phyloP scores from a whole-genome alignment of 2,329 filamentous ascomycete genomes.

The Claviceps pazoutovae region DNA sequence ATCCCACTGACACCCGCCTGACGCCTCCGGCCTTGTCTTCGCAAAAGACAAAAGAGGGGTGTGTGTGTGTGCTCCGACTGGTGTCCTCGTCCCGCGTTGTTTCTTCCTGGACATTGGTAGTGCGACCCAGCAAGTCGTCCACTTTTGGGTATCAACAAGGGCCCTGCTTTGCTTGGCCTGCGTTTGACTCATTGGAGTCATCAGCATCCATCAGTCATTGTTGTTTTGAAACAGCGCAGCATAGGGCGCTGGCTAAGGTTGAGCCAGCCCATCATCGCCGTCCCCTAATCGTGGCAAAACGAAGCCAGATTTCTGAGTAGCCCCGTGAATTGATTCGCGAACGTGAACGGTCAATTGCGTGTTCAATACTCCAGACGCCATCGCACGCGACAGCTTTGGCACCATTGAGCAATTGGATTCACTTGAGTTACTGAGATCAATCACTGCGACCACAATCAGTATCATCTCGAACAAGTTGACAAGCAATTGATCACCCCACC shows the following conservation, averaged over 20 bases:
- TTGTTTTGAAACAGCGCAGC: not conserved
- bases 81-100: not conserved
- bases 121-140: not conserved
- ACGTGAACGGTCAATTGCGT: slow-evolving; percentile 2
- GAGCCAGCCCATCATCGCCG: not conserved
- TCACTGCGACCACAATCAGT: not conserved
- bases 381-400: slow-evolving; percentile 1
- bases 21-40: not conserved
- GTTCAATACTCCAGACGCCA: not conserved
- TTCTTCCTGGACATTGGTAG: not conserved
- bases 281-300: not conserved
- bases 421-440: slow-evolving; percentile 1
- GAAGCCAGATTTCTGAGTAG: not conserved
- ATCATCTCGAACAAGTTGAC: not conserved
- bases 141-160: slow-evolving; percentile 6
- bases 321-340: not conserved
- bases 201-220: not conserved
- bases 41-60: not conserved
- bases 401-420: slow-evolving; percentile 2
- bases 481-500: slow-evolving; percentile 1
- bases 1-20: not conserved
- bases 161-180: slow-evolving; percentile 1
- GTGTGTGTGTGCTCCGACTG: not conserved
- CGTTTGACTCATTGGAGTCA: not conserved
- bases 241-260: too few relatives aligned